These are phyloP conservation scores for Claviceps spartinae DNA, from an alignment of 2,329 filamentous ascomycete genomes.

Conservation along the genomic window DNA sequence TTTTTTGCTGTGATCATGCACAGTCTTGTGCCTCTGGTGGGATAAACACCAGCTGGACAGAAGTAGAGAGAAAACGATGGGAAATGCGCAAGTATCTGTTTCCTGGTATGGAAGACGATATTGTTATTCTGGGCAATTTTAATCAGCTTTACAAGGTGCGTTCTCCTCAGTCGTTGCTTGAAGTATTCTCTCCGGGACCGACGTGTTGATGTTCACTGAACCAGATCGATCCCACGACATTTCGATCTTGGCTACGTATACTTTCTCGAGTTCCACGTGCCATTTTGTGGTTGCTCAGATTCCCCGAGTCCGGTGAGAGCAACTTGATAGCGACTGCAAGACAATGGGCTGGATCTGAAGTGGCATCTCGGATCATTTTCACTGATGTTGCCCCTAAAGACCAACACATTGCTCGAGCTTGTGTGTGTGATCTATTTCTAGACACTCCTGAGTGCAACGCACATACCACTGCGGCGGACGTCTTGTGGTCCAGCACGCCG, in stretches of 20 bases:
- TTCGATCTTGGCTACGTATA: conserved; percentile 90
- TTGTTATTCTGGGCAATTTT: conserved; percentile 91
- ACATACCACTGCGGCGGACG: conserved; percentile 91
- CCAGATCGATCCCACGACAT: conserved; percentile 92
- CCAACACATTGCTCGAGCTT: conserved; percentile 81
- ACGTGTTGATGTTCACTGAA: not conserved
- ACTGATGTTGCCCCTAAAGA: conserved; percentile 95
- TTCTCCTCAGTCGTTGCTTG: not conserved
- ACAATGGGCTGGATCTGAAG: conserved; percentile 71
- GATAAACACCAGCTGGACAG: conserved; percentile 59
- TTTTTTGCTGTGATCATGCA: conserved; percentile 95
- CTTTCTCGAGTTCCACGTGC: conserved; percentile 74
- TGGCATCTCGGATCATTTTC: conserved; percentile 79
- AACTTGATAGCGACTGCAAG: conserved; percentile 71
- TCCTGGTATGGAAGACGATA: conserved; percentile 65
- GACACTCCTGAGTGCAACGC: conserved; percentile 98
- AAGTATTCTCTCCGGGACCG: not conserved
- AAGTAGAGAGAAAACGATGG: conserved; percentile 74
- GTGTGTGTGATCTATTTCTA: conserved; percentile 86
- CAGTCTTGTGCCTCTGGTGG: conserved; percentile 72
- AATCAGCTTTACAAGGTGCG: conserved; percentile 95
- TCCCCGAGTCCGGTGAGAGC: conserved; percentile 81
- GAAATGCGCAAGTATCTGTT: conserved; percentile 88
- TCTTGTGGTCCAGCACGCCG: conserved; percentile 92
- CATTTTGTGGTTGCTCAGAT: conserved; percentile 89